phyloP scores from a whole-genome alignment of 805 yeast genomes.

The Wickerhamiella sergipiensis region DNA sequence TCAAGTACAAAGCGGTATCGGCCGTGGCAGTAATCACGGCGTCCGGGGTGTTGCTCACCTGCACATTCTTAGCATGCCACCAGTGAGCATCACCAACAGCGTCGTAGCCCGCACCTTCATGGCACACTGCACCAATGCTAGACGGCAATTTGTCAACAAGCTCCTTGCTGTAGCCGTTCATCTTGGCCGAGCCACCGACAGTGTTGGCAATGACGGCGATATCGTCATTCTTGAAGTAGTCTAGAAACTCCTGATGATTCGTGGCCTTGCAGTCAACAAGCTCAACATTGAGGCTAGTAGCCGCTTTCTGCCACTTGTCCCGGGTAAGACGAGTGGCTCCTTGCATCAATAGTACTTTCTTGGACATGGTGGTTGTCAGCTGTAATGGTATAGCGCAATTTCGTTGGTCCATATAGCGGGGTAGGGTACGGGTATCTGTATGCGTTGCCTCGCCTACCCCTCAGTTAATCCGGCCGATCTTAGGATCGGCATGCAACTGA shows the following conservation, averaged over 20 bases:
- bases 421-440: background rate
- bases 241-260: slow-evolving; percentile 30
- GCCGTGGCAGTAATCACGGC: slow-evolving; percentile 45
- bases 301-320: slow-evolving; percentile 49
- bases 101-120: slow-evolving; percentile 49
- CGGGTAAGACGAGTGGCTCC: slow-evolving; percentile 40
- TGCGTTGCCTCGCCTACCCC: background rate
- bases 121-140: slow-evolving; percentile 31
- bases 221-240: slow-evolving; percentile 26
- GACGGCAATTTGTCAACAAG: slow-evolving; percentile 28
- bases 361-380: slow-evolving; percentile 15
- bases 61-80: slow-evolving; percentile 30
- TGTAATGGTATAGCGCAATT: background rate
- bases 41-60: slow-evolving; percentile 39
- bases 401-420: background rate
- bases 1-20: slow-evolving; percentile 38
- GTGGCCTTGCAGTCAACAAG: slow-evolving; percentile 32
- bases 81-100: slow-evolving; percentile 32
- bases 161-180: slow-evolving; percentile 35
- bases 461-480: background rate
- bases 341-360: slow-evolving; percentile 54
- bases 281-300: slow-evolving; percentile 29
- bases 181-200: slow-evolving; percentile 26
- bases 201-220: slow-evolving; percentile 32
- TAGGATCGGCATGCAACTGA: background rate